Percentiles rank a stretch among this genome's conserved stretches.
Conservation (phyloP, 2,329 filamentous ascomycete species). For the Elsinoe australis region DNA sequence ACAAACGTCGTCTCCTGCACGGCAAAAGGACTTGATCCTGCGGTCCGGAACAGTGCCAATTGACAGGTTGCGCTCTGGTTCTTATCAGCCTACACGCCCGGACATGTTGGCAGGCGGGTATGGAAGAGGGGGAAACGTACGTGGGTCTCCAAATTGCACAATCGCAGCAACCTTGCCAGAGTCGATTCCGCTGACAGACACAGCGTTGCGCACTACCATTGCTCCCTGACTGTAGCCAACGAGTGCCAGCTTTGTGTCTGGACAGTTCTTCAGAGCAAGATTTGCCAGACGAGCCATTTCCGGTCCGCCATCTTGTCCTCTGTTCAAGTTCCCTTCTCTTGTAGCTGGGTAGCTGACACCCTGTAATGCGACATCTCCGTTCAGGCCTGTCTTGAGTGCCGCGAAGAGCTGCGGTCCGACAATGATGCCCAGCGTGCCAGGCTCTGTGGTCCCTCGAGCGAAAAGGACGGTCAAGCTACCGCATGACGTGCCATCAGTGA, state of each 20-base stretch:
- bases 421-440: conserved; percentile 45
- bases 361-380: conserved; percentile 20
- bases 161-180: conserved; percentile 20
- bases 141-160: conserved; percentile 26
- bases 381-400: conserved; percentile 20
- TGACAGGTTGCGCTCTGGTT: conserved; percentile 2
- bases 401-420: conserved; percentile 33
- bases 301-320: conserved; percentile 23
- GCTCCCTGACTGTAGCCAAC: conserved; percentile 22
- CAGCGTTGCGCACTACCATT: conserved; percentile 19
- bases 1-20: conserved; percentile 5
- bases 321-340: conserved; percentile 16
- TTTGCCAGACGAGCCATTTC: conserved; percentile 20
- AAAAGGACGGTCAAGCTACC: conserved; percentile 48
- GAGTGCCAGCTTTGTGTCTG: conserved; percentile 21
- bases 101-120: neutral
- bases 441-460: conserved; percentile 49
- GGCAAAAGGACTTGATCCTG: neutral
- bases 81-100: too few relatives aligned
- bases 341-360: conserved; percentile 26
- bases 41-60: neutral
- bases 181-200: conserved; percentile 13
- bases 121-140: neutral
- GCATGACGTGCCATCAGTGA: conserved; percentile 31
- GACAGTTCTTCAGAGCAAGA: conserved; percentile 19